These are phyloP conservation scores for Kodamaea arcana DNA, from an alignment of 1,139 yeast species.

Conservation along the genomic window DNA sequence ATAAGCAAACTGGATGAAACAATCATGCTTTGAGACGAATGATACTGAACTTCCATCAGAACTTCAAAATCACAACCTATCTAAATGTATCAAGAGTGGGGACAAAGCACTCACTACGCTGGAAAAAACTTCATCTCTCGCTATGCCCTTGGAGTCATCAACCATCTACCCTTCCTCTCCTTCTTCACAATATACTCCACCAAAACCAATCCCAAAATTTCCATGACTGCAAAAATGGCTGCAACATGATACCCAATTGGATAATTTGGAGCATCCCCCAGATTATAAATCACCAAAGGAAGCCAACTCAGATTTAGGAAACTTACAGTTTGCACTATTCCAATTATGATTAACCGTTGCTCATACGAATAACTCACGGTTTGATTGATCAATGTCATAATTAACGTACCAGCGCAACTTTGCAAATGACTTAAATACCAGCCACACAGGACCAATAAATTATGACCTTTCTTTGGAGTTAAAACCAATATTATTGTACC, in stretches of 20 bases:
- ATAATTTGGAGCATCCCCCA: constrained; percentile 8
- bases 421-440: constrained; percentile 6
- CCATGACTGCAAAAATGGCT: constrained; percentile 3
- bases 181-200: constrained; percentile 2
- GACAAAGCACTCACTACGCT: too few relatives aligned
- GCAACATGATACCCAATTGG: constrained; percentile 6
- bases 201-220: constrained; percentile 4
- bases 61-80: too few relatives aligned
- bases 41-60: too few relatives aligned
- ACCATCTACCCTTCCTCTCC: constrained; percentile 5
- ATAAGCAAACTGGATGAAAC: too few relatives aligned
- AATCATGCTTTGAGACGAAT: too few relatives aligned
- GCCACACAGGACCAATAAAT: constrained; percentile 3
- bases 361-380: constrained; percentile 8
- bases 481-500: constrained; percentile 4
- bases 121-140: too few relatives aligned
- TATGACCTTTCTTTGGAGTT: constrained; percentile 5
- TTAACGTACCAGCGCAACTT: constrained; percentile 7
- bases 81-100: too few relatives aligned
- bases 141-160: neutral
- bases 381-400: constrained; percentile 9
- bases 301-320: constrained; percentile 8
- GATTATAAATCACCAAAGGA: constrained; percentile 5
- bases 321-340: constrained; percentile 7
- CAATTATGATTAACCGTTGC: constrained; percentile 6